Base-by-base conservation (phyloP, 495 filamentous ascomycete species). In the Friedmanniomyces endolithicus region DNA sequence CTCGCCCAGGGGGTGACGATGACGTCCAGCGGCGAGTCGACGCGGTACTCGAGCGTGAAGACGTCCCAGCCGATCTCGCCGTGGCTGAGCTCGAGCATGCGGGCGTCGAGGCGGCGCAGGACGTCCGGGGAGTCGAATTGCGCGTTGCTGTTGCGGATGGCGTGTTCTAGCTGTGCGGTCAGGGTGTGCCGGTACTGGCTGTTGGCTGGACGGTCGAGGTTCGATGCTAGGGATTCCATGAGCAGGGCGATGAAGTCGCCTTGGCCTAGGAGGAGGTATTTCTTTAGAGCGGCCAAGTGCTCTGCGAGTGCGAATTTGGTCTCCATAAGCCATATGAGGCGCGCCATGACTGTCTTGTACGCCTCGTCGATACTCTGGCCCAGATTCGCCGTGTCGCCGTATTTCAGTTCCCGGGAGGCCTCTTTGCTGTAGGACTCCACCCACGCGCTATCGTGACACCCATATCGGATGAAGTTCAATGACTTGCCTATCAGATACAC, bases 1-100 rank as follows among this genome's bases (percentile, higher is more conserved):
- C 86, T 90, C 34, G 86, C 88, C 79, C 87, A 94, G 0, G 90
- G 86, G 0, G 90, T 96, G 12, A 99, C 90, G 50, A 99, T 88
- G 50, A 97, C 92, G 64, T 99, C 94, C 23, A 97, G 87, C 0
- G 94, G 94, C 9, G 92, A 87, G 65, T 96, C 92, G 55, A 97
- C 89, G 68, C 95, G 95, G 72, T 99, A 99, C 67, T 99, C 94
- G 27, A 99, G 78, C 0, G 94, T 99, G 70, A 99, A 99, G 68
- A 92, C 94, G 67, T 99, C 94, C 94, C 94, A 99, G 56, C 94
- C 94, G 48, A 95, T 96, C 62, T 99, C 92, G 52, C 94, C 94
- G 66, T 95, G 89, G 49, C 84, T 87, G 47, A 95, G 78, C 67
- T 96, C 89, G 35, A 96, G 78, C 87, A 97, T 95, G 45, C 94